Percentiles rank a stretch among this genome's conserved stretches.
Conservation (phyloP, 805 yeast species). For the Dipodascopsis tothii region DNA sequence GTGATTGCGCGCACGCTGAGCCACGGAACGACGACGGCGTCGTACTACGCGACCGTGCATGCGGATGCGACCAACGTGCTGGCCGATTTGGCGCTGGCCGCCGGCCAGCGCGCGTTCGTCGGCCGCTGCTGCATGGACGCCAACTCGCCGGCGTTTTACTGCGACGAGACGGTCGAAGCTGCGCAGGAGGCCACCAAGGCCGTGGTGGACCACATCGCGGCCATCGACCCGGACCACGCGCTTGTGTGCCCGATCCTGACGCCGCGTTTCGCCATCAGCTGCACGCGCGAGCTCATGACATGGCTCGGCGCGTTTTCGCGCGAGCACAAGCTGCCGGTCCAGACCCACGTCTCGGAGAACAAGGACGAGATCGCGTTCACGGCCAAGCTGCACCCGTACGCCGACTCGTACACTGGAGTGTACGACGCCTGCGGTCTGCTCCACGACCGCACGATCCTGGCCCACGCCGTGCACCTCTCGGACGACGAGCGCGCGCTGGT, state of each 20-base stretch:
- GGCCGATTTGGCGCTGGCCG: slow-evolving; percentile 57
- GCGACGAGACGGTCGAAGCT: slow-evolving; percentile 47
- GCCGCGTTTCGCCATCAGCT: slow-evolving; percentile 90
- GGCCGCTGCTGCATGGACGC: slow-evolving; percentile 94
- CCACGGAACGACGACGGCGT: slow-evolving; percentile 86
- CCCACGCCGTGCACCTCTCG: slow-evolving; percentile 77
- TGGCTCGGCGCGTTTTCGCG: slow-evolving; percentile 56
- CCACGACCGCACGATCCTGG: slow-evolving; percentile 63
- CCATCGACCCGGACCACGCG: slow-evolving; percentile 47
- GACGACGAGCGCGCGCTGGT: slow-evolving; percentile 58
- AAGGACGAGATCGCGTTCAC: slow-evolving; percentile 69
- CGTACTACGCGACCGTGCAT: slow-evolving; percentile 87
- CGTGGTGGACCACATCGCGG: slow-evolving; percentile 50
- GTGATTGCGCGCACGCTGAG: slow-evolving; percentile 63
- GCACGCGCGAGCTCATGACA: slow-evolving; percentile 54
- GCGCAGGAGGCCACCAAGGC: slow-evolving; percentile 47
- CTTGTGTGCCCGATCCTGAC: slow-evolving; percentile 69
- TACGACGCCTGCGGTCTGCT: slow-evolving; percentile 60
- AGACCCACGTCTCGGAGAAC: slow-evolving; percentile 89
- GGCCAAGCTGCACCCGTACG: slow-evolving; percentile 60
- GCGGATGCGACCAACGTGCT: slow-evolving; percentile 64
- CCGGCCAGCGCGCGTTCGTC: slow-evolving; percentile 81
- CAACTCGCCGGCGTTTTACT: slow-evolving; percentile 66
- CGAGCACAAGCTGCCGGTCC: slow-evolving; percentile 54
- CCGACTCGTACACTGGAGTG: slow-evolving; percentile 63